phyloP scores from a whole-genome alignment of 257 asterid species.

The Nicotiana noctiflora region DNA sequence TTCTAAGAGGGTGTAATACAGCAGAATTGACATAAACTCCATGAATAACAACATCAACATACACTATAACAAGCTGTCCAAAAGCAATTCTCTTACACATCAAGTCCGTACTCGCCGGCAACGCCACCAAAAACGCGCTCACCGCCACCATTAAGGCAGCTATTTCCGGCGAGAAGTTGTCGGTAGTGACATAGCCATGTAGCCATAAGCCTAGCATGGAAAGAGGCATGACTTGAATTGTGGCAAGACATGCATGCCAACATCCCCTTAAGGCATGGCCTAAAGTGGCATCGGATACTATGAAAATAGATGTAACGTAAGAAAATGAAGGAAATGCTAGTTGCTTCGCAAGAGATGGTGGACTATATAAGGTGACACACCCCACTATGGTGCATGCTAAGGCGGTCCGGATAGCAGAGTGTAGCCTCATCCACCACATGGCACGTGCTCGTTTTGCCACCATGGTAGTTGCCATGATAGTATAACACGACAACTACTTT shows the following conservation, averaged over 20 bases:
- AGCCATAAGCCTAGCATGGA: conserved; percentile 29
- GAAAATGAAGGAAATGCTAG: conserved; percentile 47
- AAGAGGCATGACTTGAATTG: conserved; percentile 46
- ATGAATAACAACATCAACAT: conserved; percentile 27
- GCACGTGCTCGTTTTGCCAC: conserved; percentile 37
- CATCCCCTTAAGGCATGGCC: conserved; percentile 52
- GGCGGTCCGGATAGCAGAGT: conserved; percentile 43
- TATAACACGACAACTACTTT: background rate
- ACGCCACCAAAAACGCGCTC: conserved; percentile 40
- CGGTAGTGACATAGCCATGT: conserved; percentile 4
- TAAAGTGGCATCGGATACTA: conserved; percentile 43
- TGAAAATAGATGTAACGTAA: conserved; percentile 38
- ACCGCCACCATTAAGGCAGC: conserved; percentile 32
- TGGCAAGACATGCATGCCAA: conserved; percentile 50
- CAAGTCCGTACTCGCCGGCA: conserved; percentile 40
- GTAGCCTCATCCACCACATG: conserved; percentile 50
- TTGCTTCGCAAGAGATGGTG: conserved; percentile 17
- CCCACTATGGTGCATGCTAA: conserved; percentile 48
- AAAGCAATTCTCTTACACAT: conserved; percentile 56
- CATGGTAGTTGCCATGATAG: conserved; percentile 15
- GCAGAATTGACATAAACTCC: conserved; percentile 15
- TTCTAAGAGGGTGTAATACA: conserved; percentile 39
- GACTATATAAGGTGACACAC: conserved; percentile 48
- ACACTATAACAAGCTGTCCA: conserved; percentile 63
- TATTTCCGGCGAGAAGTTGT: conserved; percentile 16